Conservation (phyloP, 345 rosid genomes). For the Barbarea vulgaris region DNA sequence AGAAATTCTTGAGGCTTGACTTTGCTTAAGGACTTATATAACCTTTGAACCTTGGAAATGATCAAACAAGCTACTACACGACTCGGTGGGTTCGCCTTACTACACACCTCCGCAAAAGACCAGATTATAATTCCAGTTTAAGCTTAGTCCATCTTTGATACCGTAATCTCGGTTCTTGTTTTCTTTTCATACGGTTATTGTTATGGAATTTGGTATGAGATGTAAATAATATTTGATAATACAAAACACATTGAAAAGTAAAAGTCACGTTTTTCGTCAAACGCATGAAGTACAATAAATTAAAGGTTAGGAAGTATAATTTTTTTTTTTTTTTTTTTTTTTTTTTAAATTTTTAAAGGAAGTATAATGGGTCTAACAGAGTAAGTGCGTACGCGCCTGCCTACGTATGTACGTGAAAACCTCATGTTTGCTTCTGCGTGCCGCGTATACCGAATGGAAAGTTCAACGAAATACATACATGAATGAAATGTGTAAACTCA, state of each 20-base stretch:
- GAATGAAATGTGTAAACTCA: neutral
- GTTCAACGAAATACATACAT: neutral
- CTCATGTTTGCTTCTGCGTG: neutral
- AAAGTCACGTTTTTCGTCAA: neutral
- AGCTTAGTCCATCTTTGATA: neutral
- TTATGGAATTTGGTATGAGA: neutral
- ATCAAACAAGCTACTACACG: slow-evolving; percentile 10
- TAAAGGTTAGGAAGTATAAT: neutral
- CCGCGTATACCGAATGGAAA: neutral
- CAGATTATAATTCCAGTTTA: neutral
- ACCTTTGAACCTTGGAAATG: neutral
- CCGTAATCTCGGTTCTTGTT: neutral
- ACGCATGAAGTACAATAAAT: neutral
- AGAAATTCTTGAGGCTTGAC: slow-evolving; percentile 4
- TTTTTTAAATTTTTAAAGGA: no score
- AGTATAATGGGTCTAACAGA: neutral
- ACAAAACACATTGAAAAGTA: neutral
- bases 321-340: no score
- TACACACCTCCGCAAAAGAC: neutral
- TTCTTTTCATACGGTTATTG: neutral
- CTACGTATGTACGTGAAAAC: neutral
- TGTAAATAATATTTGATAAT: neutral
- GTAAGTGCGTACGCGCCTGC: slow-evolving; percentile 6
- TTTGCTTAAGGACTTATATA: neutral
- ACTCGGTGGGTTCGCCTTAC: neutral